Evolutionary conservation across 768 basidiomycete genomes (phyloP), one percentile per base, ranked within the genome.

Genomic region (Mycena crocata): DNA sequence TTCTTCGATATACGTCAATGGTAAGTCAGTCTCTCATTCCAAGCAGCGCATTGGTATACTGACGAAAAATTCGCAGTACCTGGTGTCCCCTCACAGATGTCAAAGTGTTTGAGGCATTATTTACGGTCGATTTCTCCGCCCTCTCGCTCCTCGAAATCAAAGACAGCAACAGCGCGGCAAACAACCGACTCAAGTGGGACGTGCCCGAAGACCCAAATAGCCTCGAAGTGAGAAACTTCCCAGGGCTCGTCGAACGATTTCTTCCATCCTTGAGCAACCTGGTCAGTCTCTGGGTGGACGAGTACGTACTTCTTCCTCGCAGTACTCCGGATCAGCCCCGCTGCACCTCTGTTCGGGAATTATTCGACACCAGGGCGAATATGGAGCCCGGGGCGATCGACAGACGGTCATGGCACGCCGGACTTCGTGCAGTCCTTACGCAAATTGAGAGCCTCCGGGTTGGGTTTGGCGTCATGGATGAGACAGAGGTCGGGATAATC

Each of bases 231-330:
- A 42, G 34, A 8, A 58, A 26, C 51, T 74, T 67, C 50, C 58
- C 60, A 44, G 70, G 70, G 12, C 52, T 75, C 12, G 72, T 75
- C 10, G 32, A 44, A 26, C 46, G 24, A 24, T 72, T 70, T 48
- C 65, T 73, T 2, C 40, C 62, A 30, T 62, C 64, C 1, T 55
- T 73, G 19, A 44, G 46, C 14, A 63, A 68, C 23, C 69, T 75
- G 12, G 46, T 30, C 9, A 42, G 67, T 35, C 70, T 75, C 19
- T 75, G 72, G 74, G 67, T 75, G 15, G 66, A 73, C 57, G 60
- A 71, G 40, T 34, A 40, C 5, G 60, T 56, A 23, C 62, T 75
- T 14, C 28, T 54, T 5, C 60, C 60, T 24, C 14, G 49, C 50
- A 23, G 34, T 21, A 44, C n/a, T 44, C 42, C 42, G n/a, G n/a